These are phyloP conservation scores for Acanthochlamys bracteata DNA, from an alignment of 106 monocot genomes.

Conservation along the genomic window DNA sequence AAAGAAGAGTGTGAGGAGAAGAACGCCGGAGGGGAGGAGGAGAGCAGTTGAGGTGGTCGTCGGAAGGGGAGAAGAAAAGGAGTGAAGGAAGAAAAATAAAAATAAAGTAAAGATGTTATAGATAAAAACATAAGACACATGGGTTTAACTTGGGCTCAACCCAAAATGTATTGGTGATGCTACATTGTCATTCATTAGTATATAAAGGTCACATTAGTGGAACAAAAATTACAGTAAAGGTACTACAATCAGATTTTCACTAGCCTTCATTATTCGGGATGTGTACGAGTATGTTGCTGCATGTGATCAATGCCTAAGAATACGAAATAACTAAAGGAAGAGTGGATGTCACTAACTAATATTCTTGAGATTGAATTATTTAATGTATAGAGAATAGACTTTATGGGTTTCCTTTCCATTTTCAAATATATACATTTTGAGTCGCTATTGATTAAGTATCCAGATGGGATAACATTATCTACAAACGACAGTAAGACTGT, in stretches of 20 bases:
- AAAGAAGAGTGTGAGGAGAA: too few relatives aligned
- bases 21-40: too few relatives aligned
- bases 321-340: not conserved
- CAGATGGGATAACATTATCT: not conserved
- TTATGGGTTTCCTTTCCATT: not conserved
- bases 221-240: not conserved
- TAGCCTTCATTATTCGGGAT: not conserved
- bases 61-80: too few relatives aligned
- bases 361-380: not conserved
- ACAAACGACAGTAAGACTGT: not conserved
- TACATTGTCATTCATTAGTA: slow-evolving; percentile 1
- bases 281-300: not conserved
- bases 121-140: too few relatives aligned
- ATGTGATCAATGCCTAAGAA: not conserved
- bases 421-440: not conserved
- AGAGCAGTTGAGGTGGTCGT: too few relatives aligned
- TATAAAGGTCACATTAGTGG: not conserved
- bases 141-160: too few relatives aligned
- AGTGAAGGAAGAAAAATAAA: too few relatives aligned
- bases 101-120: too few relatives aligned
- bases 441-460: not conserved
- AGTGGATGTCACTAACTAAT: not conserved
- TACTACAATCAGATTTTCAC: slow-evolving; percentile 1
- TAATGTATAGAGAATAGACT: too few relatives aligned
- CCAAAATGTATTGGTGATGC: too few relatives aligned